A percentile compares a stretch with the other conserved stretches of the same genome.
These are phyloP conservation scores for Amanita pseudoporphyria DNA, from an alignment of 768 basidiomycete species.

Conservation along the genomic window DNA sequence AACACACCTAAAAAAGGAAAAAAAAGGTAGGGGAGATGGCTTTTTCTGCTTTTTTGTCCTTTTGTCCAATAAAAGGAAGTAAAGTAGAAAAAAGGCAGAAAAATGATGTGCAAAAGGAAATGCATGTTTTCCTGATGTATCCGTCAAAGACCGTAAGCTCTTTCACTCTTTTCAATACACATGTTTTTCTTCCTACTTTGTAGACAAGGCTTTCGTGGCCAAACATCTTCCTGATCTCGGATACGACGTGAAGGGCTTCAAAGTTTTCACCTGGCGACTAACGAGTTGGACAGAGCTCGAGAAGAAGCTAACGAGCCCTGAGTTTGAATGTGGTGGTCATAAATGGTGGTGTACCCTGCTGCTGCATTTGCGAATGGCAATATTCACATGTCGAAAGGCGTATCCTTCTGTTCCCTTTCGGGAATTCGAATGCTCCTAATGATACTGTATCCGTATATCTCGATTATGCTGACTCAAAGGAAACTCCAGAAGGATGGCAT, in stretches of 20 bases:
- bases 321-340: slow-evolving; percentile 97
- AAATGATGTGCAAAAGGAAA: no score
- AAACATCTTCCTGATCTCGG: slow-evolving; percentile 98
- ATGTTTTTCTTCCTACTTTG: slow-evolving; percentile 22
- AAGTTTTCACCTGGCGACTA: slow-evolving; percentile 81
- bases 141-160: slow-evolving; percentile 74
- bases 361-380: neutral
- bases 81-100: no score
- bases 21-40: no score
- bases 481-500: slow-evolving; percentile 96
- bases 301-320: slow-evolving; percentile 89
- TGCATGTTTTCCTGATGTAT: no score
- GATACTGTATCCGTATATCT: slow-evolving; percentile 99
- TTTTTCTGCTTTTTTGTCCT: no score
- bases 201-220: slow-evolving; percentile 89
- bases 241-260: slow-evolving; percentile 94
- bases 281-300: slow-evolving; percentile 89
- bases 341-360: slow-evolving; percentile 61
- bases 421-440: slow-evolving; percentile 97
- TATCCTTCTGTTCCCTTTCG: slow-evolving; percentile 95
- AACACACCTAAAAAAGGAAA: no score
- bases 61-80: no score
- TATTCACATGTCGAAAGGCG: slow-evolving; percentile 47
- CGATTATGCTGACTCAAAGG: slow-evolving; percentile 97
- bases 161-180: slow-evolving; percentile 9